These are phyloP conservation scores for Paramyrothecium roridum DNA, from an alignment of 2,329 filamentous ascomycete genomes.

Conservation along the genomic window DNA sequence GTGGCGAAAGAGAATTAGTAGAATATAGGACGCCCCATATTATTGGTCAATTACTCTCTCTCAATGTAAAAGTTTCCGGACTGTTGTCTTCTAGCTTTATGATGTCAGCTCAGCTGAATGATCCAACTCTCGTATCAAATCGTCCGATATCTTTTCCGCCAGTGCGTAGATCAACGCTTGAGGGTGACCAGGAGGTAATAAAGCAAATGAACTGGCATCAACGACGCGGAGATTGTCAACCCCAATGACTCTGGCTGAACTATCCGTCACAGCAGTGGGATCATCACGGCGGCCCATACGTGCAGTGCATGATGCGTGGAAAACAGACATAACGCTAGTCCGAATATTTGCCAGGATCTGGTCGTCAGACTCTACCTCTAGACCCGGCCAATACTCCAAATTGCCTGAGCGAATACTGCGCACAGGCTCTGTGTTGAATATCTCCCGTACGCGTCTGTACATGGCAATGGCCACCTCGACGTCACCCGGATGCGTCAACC, in stretches of 20 bases:
- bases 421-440: constrained; percentile 3
- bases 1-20: too few relatives aligned
- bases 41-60: too few relatives aligned
- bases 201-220: constrained; percentile 22
- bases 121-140: constrained; percentile 3
- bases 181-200: constrained; percentile 21
- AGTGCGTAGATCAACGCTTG: constrained; percentile 16
- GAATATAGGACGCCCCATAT: too few relatives aligned
- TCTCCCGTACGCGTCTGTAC: constrained; percentile 37
- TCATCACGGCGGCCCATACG: constrained; percentile 25
- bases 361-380: not conserved
- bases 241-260: constrained; percentile 22
- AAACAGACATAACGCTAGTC: constrained; percentile 2
- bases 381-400: not conserved
- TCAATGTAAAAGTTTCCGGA: too few relatives aligned
- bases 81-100: not conserved
- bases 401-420: not conserved
- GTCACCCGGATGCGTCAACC: constrained; percentile 37
- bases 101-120: not conserved
- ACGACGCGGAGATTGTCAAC: constrained; percentile 25
- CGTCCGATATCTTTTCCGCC: constrained; percentile 19
- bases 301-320: constrained; percentile 3
- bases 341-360: constrained; percentile 3
- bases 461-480: constrained; percentile 37
- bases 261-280: constrained; percentile 25